Percentiles rank a stretch among this genome's conserved stretches.
These are phyloP conservation scores for Starmerella ratchasimensis DNA, from an alignment of 805 yeast genomes.

Conservation along the genomic window DNA sequence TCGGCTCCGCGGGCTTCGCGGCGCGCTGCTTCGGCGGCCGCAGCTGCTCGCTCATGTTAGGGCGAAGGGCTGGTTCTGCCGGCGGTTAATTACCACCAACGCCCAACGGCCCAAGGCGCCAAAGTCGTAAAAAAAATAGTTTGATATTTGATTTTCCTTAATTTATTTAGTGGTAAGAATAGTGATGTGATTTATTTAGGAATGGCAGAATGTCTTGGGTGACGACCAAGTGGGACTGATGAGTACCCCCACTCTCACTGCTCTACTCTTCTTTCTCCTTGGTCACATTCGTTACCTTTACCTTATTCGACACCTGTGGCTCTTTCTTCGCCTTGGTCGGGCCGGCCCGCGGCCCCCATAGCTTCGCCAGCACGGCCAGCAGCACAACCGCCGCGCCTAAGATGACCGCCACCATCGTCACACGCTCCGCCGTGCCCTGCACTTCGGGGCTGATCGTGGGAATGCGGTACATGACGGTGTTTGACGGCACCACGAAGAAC, in stretches of 20 bases:
- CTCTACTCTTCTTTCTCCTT: background rate
- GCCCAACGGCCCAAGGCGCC: too few relatives aligned
- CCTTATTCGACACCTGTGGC: background rate
- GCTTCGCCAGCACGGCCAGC: background rate
- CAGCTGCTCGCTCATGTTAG: background rate
- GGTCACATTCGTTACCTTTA: background rate
- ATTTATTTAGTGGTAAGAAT: too few relatives aligned
- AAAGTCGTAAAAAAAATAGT: too few relatives aligned
- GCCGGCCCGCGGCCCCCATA: too few relatives aligned
- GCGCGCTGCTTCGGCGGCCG: background rate
- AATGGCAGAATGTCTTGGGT: too few relatives aligned
- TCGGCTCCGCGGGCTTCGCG: conserved; percentile 10
- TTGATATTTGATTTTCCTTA: too few relatives aligned
- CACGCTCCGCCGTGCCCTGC: conserved; percentile 25
- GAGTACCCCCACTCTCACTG: too few relatives aligned
- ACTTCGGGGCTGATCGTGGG: conserved; percentile 32
- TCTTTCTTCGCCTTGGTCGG: background rate
- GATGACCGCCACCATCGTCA: conserved; percentile 29
- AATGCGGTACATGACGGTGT: conserved; percentile 24
- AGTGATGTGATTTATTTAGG: too few relatives aligned
- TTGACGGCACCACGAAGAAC: conserved; percentile 29
- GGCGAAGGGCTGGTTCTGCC: too few relatives aligned
- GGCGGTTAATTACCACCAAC: too few relatives aligned
- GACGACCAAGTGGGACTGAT: too few relatives aligned
- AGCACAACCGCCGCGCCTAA: conserved; percentile 28